These are phyloP conservation scores for Paraphaeosphaeria sporulosa DNA, from an alignment of 2,329 filamentous ascomycete species.

Conservation along the genomic window DNA sequence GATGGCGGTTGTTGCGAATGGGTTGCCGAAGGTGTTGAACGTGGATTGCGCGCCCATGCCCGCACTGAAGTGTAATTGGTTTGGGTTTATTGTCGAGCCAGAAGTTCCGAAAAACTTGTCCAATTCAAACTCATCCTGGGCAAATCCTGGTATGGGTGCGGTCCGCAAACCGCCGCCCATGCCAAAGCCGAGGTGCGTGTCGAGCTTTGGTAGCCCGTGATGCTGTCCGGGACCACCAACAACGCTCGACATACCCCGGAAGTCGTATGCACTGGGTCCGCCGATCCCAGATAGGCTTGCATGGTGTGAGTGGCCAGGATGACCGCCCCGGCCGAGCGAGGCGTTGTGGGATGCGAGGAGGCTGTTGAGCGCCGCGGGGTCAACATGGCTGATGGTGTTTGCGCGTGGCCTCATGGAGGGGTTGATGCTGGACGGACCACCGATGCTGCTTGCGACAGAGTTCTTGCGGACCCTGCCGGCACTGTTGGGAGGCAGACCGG, in stretches of 20 bases:
- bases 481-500: conserved; percentile 73
- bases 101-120: conserved; percentile 72
- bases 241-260: conserved; percentile 74
- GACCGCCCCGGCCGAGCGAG: conserved; percentile 58
- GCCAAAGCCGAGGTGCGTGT: conserved; percentile 79
- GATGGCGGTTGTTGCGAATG: conserved; percentile 68
- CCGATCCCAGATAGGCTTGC: conserved; percentile 75
- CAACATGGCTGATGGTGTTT: conserved; percentile 96
- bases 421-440: conserved; percentile 57
- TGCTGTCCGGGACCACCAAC: conserved; percentile 71
- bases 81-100: conserved; percentile 68
- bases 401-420: conserved; percentile 82
- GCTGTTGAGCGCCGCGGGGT: conserved; percentile 73
- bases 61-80: conserved; percentile 82
- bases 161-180: conserved; percentile 75
- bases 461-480: conserved; percentile 87
- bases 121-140: conserved; percentile 69
- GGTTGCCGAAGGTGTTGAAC: conserved; percentile 51
- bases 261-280: conserved; percentile 65
- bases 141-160: conserved; percentile 68
- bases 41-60: conserved; percentile 68
- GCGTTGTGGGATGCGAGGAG: conserved; percentile 69
- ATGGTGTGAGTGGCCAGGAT: conserved; percentile 70
- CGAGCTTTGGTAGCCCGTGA: conserved; percentile 80
- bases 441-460: conserved; percentile 74